These are phyloP conservation scores for Fusarium drepaniforme DNA, from an alignment of 2,329 filamentous ascomycete species.

Conservation along the genomic window DNA sequence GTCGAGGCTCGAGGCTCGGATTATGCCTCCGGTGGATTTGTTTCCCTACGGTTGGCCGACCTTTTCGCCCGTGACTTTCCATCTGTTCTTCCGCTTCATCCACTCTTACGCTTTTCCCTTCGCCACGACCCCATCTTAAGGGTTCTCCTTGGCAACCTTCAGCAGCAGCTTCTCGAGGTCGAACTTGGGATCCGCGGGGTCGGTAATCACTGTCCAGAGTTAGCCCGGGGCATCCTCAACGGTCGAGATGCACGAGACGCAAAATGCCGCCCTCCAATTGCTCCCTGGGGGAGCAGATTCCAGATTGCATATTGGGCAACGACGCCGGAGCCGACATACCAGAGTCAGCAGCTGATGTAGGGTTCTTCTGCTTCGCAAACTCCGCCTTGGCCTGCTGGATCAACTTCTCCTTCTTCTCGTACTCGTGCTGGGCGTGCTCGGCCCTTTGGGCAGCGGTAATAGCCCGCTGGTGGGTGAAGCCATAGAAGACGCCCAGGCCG, in stretches of 20 bases:
- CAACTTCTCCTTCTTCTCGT: constrained; percentile 89
- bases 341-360: constrained; percentile 51
- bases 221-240: constrained; percentile 30
- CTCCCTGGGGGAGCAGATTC: not conserved
- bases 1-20: constrained; percentile 45
- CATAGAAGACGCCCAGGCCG: constrained; percentile 92
- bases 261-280: constrained; percentile 27
- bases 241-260: not conserved
- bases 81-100: constrained; percentile 45
- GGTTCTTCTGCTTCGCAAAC: constrained; percentile 81
- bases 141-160: constrained; percentile 67
- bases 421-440: constrained; percentile 82
- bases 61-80: constrained; percentile 40
- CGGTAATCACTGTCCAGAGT: constrained; percentile 53
- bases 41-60: constrained; percentile 40
- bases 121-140: constrained; percentile 51
- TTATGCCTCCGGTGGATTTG: constrained; percentile 42
- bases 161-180: constrained; percentile 89
- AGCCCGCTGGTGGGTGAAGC: constrained; percentile 90
- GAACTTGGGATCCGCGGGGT: constrained; percentile 90
- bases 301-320: not conserved
- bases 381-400: constrained; percentile 94
- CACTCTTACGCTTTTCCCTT: constrained; percentile 26
- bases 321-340: constrained; percentile 42
- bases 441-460: constrained; percentile 80